Base-by-base conservation (phyloP, 345 rosid genomes). In the Boechera retrofracta region DNA sequence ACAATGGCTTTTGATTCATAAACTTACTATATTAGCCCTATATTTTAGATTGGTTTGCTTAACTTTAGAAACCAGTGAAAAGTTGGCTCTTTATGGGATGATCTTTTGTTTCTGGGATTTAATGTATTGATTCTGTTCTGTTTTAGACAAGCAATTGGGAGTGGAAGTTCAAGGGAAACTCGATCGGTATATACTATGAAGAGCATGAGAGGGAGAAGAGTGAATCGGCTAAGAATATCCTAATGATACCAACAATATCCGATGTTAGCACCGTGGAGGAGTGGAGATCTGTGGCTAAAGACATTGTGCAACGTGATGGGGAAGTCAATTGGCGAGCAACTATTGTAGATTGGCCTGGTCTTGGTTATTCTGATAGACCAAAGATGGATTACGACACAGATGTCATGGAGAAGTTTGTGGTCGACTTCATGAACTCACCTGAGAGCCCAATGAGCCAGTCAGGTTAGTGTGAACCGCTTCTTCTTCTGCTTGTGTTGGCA, bases 251-350 rank as follows among this genome's bases (percentile, higher is more conserved):
- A 9, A 94, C 97, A 2, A 90, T 94, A 79, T 94, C 98, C 9
- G 97, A 94, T 89, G 98, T 91, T 63, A 94, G 97, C 77, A 94
- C 97, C 3, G 97, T 89, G 36, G 95, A 89, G 82, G 97, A 94
- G 72, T 94, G 97, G 98, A 91, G 97, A 86, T 82, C 82, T 38
- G 98, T 90, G 31, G 98, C 98, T 58, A 76, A 67, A 71, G 84
- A 87, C 83, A 88, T 94, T 49, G 91, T 89, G 61, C 83, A 84
- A 69, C 86, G 80, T 0, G 71, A 76, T 35, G 80, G 83, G 5
- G 69, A 66, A 8, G 66, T 76, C 69, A 89, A 87, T 61, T 91
- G 89, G 94, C 89, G 88, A 32, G 91, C 96, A 24, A 89, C 89
- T 11, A 71, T 94, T 78, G 89, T 91, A 63, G 98, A 94, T 76